Base-by-base conservation (phyloP, 164 flowering plant genomes). In the Pachysandra terminalis region DNA sequence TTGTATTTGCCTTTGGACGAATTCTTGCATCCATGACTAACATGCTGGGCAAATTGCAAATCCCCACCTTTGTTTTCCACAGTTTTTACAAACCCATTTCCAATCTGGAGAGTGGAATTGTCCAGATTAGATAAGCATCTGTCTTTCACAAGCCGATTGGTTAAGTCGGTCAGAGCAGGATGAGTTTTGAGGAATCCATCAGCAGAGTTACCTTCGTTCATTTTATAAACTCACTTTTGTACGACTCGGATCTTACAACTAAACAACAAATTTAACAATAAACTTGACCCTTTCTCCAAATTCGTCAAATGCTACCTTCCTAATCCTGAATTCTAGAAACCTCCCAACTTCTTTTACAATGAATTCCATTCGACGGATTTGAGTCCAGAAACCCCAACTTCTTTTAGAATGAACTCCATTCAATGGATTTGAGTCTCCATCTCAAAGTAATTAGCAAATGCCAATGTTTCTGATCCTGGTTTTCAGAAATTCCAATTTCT, bases 101-200 rank as follows among this genome's bases (percentile, higher is more conserved):
- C 61, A 32, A n/a, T 61, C 19, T 68, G 65, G 19, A 61, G 9
- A 24, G 5, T 67, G 2, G 67, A 37, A 66, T 68, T 65, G 16
- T 69, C 71, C 1, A 73, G 64, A 65, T 73, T 45, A 27, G 61
- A 51, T 3, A 79, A 75, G 71, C 81, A 66, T 23, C 64, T 68
- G 60, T 91, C 81, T 67, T 86, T 89, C n/a, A 71, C 77, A 0
- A 75, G 62, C 24, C 52, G 74, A 74, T 90, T 93, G 0, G 93
- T 82, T 52, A 90, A 55, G 63, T 93, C 91, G 5, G 79, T 86
- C 45, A 93, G 68, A 26, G 49, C 86, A 1, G 71, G 26, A 19
- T 88, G 86, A 22, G 53, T 51, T 53, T 73, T 67, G 25, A 21
- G 4, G 17, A 48, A 25, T 61, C 69, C 78, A 14, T 71, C 79